Conservation (phyloP, 2,329 filamentous ascomycete species). For the Fusarium mundagurra region DNA sequence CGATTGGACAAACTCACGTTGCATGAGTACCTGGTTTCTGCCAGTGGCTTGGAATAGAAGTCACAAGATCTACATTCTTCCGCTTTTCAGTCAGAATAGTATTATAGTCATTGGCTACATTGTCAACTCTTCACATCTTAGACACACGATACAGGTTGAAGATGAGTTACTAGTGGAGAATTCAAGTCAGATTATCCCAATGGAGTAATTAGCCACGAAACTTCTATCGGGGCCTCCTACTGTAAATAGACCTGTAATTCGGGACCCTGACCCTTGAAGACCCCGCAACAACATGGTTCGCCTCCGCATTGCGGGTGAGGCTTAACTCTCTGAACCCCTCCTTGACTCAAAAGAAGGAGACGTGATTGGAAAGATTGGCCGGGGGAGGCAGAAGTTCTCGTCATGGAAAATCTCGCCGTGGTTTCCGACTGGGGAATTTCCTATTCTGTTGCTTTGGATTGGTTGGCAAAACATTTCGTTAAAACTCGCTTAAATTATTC, state of each 20-base stretch:
- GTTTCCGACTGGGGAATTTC: background rate
- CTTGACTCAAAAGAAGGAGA: background rate
- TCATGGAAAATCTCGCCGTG: constrained; percentile 6
- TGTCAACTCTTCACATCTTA: background rate
- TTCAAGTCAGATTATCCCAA: background rate
- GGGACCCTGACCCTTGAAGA: background rate
- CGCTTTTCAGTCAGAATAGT: background rate
- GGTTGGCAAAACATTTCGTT: background rate
- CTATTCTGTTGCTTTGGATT: background rate
- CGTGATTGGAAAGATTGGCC: constrained; percentile 15
- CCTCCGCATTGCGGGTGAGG: constrained; percentile 16
- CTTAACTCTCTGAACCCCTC: constrained; percentile 5
- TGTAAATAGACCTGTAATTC: background rate
- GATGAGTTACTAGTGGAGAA: background rate
- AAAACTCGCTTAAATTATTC: background rate
- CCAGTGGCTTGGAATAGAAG: background rate
- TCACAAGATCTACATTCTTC: constrained; percentile 12
- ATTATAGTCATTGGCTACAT: background rate
- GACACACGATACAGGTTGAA: background rate
- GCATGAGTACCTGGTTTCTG: background rate
- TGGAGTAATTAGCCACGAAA: constrained; percentile 12
- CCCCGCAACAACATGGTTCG: background rate
- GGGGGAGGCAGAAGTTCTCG: background rate
- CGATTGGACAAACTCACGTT: background rate
- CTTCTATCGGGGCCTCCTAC: constrained; percentile 25